phyloP scores from a whole-genome alignment of 2,329 filamentous ascomycete genomes.

The Xylariaceae sp. region DNA sequence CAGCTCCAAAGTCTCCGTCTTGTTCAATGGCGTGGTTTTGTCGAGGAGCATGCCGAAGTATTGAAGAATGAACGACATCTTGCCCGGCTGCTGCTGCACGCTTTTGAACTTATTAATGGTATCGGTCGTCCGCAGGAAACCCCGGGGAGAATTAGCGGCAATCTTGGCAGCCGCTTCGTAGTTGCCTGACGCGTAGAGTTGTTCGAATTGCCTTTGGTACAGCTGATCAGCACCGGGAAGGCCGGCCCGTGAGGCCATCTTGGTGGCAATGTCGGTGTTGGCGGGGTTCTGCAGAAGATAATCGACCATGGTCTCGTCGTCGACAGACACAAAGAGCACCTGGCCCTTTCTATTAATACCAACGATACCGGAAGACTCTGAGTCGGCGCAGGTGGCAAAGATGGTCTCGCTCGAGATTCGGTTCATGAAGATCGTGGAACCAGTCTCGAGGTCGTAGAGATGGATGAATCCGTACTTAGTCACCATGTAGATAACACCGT shows the following conservation, averaged over 20 bases:
- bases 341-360: constrained; percentile 98
- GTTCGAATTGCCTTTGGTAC: constrained; percentile 89
- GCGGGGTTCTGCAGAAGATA: constrained; percentile 96
- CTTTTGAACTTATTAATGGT: constrained; percentile 97
- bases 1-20: constrained; percentile 89
- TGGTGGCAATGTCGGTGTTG: constrained; percentile 89
- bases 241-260: constrained; percentile 89
- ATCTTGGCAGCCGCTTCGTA: constrained; percentile 91
- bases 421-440: constrained; percentile 98
- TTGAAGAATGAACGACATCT: constrained; percentile 91
- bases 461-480: constrained; percentile 99
- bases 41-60: constrained; percentile 98
- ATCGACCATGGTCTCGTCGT: constrained; percentile 85
- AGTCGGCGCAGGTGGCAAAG: constrained; percentile 86
- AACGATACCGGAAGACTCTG: constrained; percentile 80
- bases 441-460: constrained; percentile 94
- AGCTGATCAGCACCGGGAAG: constrained; percentile 91
- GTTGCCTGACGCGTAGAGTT: constrained; percentile 73
- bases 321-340: constrained; percentile 88
- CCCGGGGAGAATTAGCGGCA: constrained; percentile 91
- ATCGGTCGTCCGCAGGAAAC: constrained; percentile 88
- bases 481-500: constrained; percentile 93
- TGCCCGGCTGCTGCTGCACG: constrained; percentile 72
- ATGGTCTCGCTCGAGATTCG: constrained; percentile 99
- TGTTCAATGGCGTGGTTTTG: constrained; percentile 81